Percentiles rank a stretch among this genome's conserved stretches.
phyloP scores from a whole-genome alignment of 371 early-diverging fungal species.

The Mucor velutinosus region DNA sequence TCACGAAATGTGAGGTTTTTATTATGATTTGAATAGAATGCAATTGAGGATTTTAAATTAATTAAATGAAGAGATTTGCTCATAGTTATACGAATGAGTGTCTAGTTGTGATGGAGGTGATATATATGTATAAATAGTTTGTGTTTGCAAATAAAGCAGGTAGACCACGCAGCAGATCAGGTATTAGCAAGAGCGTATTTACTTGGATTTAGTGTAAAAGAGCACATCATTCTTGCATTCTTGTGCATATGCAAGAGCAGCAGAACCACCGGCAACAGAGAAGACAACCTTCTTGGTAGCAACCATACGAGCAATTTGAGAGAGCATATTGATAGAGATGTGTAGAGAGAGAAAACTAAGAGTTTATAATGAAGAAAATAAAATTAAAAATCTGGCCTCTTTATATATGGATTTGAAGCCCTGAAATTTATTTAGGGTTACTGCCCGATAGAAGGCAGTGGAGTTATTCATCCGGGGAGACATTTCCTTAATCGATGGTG shows the following conservation, averaged over 20 bases:
- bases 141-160: neutral
- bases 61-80: neutral
- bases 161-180: neutral
- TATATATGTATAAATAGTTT: neutral
- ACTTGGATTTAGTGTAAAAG: constrained; percentile 38
- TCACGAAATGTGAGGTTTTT: neutral
- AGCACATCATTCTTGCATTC: constrained; percentile 55
- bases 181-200: constrained; percentile 1
- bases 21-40: neutral
- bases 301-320: constrained; percentile 30
- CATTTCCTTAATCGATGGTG: neutral
- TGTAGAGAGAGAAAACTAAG: neutral
- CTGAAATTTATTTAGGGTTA: neutral
- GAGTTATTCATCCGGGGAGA: neutral
- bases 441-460: neutral
- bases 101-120: neutral
- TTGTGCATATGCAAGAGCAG: constrained; percentile 36
- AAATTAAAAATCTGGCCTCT: constrained; percentile 1
- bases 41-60: neutral
- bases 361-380: neutral
- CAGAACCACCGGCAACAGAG: constrained; percentile 22
- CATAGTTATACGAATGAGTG: neutral
- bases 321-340: constrained; percentile 6
- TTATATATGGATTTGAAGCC: neutral
- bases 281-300: constrained; percentile 23